Conservation (phyloP, 768 basidiomycete species). For the Cyclocybe aegerita region DNA sequence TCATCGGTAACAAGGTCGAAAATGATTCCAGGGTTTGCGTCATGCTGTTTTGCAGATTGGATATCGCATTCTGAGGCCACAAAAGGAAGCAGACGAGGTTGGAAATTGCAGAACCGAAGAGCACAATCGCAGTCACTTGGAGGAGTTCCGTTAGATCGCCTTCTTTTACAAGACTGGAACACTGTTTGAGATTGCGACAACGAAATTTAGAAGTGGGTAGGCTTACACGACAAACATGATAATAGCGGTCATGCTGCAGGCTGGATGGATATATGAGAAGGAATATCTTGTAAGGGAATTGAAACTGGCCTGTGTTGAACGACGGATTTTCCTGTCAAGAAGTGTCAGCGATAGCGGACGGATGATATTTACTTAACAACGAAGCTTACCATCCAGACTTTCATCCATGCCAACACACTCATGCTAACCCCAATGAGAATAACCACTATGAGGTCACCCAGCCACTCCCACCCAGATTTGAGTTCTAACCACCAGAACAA, state of each 20-base stretch:
- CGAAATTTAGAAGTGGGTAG: not conserved
- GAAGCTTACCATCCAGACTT: slow-evolving; percentile 72
- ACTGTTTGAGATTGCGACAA: slow-evolving; percentile 5
- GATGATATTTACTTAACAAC: not conserved
- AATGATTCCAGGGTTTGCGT: slow-evolving; percentile 85
- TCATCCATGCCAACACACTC: slow-evolving; percentile 84
- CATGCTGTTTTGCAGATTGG: slow-evolving; percentile 83
- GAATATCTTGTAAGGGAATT: not conserved
- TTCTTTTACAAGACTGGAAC: slow-evolving; percentile 78
- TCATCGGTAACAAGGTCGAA: slow-evolving; percentile 76
- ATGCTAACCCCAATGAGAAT: slow-evolving; percentile 84
- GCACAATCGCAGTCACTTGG: slow-evolving; percentile 73
- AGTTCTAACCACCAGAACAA: slow-evolving; percentile 80
- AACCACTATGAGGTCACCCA: slow-evolving; percentile 74
- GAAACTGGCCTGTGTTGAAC: slow-evolving; percentile 75
- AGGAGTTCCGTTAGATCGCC: slow-evolving; percentile 77
- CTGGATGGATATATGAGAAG: slow-evolving; percentile 31
- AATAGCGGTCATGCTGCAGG: slow-evolving; percentile 83
- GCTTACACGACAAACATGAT: slow-evolving; percentile 81
- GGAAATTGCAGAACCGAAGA: slow-evolving; percentile 73
- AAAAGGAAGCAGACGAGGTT: slow-evolving; percentile 83
- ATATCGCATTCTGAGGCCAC: slow-evolving; percentile 85
- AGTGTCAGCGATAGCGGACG: not conserved
- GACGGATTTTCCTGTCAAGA: slow-evolving; percentile 61
- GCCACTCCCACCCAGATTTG: slow-evolving; percentile 66